phyloP scores from a whole-genome alignment of 139 green algal genomes.

The Mesotaenium endlicherianum region DNA sequence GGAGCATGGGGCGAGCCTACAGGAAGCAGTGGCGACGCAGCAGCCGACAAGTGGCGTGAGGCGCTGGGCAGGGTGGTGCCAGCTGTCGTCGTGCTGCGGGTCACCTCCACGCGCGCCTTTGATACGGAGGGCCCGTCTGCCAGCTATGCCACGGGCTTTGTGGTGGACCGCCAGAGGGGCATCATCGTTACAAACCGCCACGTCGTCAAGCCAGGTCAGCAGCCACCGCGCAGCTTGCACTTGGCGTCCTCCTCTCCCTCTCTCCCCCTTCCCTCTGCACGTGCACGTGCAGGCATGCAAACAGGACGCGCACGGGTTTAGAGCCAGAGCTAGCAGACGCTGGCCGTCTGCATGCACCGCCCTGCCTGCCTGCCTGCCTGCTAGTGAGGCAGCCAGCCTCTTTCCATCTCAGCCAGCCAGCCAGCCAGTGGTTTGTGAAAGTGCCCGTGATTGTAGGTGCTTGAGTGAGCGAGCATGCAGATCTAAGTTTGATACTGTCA shows the following conservation, averaged over 20 bases:
- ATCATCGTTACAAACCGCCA: slow-evolving; percentile 91
- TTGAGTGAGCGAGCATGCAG: no score
- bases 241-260: neutral
- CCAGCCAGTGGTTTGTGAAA: neutral
- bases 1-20: no score
- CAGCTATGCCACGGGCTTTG: slow-evolving; percentile 80
- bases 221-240: neutral
- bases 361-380: neutral
- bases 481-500: no score
- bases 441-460: no score
- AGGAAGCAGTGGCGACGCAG: no score
- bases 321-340: neutral
- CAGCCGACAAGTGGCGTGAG: slow-evolving; percentile 16
- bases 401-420: no score
- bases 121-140: slow-evolving; percentile 79
- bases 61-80: slow-evolving; percentile 34
- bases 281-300: neutral
- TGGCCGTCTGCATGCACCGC: neutral
- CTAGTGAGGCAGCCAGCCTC: no score
- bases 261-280: neutral
- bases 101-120: slow-evolving; percentile 65
- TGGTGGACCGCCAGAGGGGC: slow-evolving; percentile 78
- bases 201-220: slow-evolving; percentile 72
- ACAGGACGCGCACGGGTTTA: neutral
- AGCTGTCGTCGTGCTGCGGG: slow-evolving; percentile 54